Evolutionary conservation across 495 filamentous ascomycete genomes (phyloP).

Genomic region (Hyaloscypha hepaticicola): DNA sequence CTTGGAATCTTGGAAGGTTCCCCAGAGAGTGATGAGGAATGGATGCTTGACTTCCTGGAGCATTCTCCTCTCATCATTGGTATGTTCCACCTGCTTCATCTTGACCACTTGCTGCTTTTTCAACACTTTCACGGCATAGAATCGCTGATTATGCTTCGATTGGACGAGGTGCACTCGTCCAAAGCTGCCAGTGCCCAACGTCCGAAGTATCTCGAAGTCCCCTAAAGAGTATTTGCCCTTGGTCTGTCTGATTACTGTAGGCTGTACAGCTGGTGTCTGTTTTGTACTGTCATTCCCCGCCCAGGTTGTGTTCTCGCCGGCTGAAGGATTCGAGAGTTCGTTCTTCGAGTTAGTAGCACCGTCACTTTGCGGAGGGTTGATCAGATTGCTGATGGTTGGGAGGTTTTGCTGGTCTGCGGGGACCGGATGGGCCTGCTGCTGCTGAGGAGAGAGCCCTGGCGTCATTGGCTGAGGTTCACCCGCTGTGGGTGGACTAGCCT

Average conservation of each 20-base stretch:
- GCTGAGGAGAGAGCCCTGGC: slow-evolving; percentile 38
- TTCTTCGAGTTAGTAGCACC: slow-evolving; percentile 23
- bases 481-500: slow-evolving; percentile 35
- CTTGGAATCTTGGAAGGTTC: slow-evolving; percentile 91
- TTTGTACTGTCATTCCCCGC: slow-evolving; percentile 26
- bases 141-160: slow-evolving; percentile 93
- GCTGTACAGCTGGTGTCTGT: slow-evolving; percentile 27
- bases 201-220: slow-evolving; percentile 86
- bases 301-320: background rate
- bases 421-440: slow-evolving; percentile 31
- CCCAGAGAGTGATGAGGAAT: slow-evolving; percentile 96
- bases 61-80: slow-evolving; percentile 96
- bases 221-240: slow-evolving; percentile 96
- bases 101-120: slow-evolving; percentile 99
- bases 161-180: slow-evolving; percentile 94
- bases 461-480: slow-evolving; percentile 33
- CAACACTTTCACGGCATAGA: slow-evolving; percentile 96
- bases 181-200: slow-evolving; percentile 94
- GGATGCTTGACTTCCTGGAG: slow-evolving; percentile 92
- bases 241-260: slow-evolving; percentile 61
- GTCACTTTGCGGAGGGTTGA: slow-evolving; percentile 51
- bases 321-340: background rate
- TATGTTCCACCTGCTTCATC: slow-evolving; percentile 99
- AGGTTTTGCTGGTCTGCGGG: slow-evolving; percentile 51
- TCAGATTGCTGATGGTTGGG: slow-evolving; percentile 68